Base-by-base conservation (phyloP, 2,329 filamentous ascomycete genomes). In the Penicillium sp. region DNA sequence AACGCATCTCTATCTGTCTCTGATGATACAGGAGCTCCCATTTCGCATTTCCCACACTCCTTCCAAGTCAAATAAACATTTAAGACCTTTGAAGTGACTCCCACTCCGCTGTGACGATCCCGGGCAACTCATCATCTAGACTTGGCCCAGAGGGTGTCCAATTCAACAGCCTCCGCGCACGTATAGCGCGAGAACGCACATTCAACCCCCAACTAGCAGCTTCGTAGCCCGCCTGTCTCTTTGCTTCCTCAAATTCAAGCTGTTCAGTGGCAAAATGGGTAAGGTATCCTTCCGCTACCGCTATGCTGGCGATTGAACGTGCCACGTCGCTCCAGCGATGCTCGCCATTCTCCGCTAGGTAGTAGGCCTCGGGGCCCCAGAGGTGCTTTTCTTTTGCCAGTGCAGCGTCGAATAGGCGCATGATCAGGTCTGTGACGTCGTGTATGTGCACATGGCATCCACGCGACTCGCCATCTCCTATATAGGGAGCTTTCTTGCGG, bases 161-260 rank as follows among this genome's bases (percentile, higher is more conserved):
- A 1, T 42, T 42, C 13, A 59, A 34, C 2, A 49, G 14, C 36
- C 49, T 46, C 16, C 43, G 40, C 7, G 50, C 51, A 10, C 54
- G 44, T 8, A 22, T 27, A 11, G 54, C 57, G 9, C 29, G 27
- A 21, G 50, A 52, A 27, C 57, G 50, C 13, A 36, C n/a, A 47
- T 59, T 59, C n/a, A 59, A 6, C 9, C 57, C 51, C 57, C 54
- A 59, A 36, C 48, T 57, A 9, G 44, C 42, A 36, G 57, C 48
- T 27, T 59, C 57, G 22, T 49, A 59, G 6, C 54, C 54, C 2
- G 57, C 57, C 31, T 13, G 46, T 5, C 21, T 11, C 14, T n/a
- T 27, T 7, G 56, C 57, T 5, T 32, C 36, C 7, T 48, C 32
- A n/a, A 39, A n/a, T 7, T 43, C 18, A 5, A 27, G 24, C 24